Evolutionary conservation across 495 filamentous ascomycete genomes (phyloP).

Genomic region (Penicillium bovifimosum): DNA sequence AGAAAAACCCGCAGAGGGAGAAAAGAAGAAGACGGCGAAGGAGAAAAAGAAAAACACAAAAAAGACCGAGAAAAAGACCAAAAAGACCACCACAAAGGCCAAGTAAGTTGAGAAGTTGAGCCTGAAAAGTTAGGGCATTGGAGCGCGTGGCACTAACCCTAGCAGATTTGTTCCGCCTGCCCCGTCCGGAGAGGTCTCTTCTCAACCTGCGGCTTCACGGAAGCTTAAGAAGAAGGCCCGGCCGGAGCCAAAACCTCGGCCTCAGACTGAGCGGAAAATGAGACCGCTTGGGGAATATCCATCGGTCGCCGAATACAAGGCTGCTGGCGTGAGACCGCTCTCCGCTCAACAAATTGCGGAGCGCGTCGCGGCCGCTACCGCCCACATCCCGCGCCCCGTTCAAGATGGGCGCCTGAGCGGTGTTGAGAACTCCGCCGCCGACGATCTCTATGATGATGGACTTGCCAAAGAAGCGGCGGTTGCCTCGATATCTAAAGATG

Average conservation of each 20-base stretch:
- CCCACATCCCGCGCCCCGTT: constrained; percentile 1
- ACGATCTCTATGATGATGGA: constrained; percentile 6
- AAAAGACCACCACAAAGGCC: not conserved
- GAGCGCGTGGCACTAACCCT: constrained; percentile 22
- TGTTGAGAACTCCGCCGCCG: not conserved
- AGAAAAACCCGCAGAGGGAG: too few species aligned
- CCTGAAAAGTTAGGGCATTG: constrained; percentile 15
- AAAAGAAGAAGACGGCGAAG: too few species aligned
- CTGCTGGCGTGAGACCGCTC: constrained; percentile 16
- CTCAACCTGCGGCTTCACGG: constrained; percentile 14
- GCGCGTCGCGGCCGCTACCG: constrained; percentile 7
- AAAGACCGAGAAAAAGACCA: too few species aligned
- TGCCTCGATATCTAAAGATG: not conserved
- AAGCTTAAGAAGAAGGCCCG: constrained; percentile 15
- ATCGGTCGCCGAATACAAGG: constrained; percentile 20
- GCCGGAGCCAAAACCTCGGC: constrained; percentile 3
- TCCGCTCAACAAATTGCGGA: constrained; percentile 10
- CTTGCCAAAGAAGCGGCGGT: not conserved
- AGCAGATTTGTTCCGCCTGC: constrained; percentile 21
- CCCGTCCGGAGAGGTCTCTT: constrained; percentile 9
- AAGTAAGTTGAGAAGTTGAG: constrained; percentile 1
- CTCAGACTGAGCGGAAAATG: constrained; percentile 20
- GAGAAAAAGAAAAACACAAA: too few species aligned
- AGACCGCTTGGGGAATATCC: constrained; percentile 26
- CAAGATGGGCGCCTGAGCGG: constrained; percentile 4